Evolutionary conservation across 371 early-diverging fungal genomes (phyloP).

Genomic region (Circinella minor): DNA sequence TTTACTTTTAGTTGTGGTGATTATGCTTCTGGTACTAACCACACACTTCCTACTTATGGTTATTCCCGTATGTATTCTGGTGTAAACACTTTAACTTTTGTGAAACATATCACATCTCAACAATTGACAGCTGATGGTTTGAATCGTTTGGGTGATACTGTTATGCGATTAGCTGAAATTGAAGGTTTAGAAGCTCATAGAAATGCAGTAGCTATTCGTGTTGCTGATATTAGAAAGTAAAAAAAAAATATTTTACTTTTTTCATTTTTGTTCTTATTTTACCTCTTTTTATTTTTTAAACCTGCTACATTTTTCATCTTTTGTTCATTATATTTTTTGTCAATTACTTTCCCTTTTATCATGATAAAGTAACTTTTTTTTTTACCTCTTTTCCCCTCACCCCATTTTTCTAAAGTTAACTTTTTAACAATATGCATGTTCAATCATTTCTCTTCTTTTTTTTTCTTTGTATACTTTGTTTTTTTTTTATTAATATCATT

Average conservation of each 20-base stretch:
- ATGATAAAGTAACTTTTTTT: no score
- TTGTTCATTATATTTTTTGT: no score
- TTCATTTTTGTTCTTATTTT: not conserved
- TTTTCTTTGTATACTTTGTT: no score
- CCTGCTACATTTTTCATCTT: not conserved
- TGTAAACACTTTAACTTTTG: conserved; percentile 92
- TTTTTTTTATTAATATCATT: no score
- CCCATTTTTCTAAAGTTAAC: no score
- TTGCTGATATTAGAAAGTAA: conserved; percentile 67
- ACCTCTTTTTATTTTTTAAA: not conserved
- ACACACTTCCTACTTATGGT: conserved; percentile 98
- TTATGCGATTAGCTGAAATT: conserved; percentile 91
- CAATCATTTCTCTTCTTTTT: no score
- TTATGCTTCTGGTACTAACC: conserved; percentile 99
- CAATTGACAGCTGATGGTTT: conserved; percentile 89
- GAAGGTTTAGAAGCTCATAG: conserved; percentile 96
- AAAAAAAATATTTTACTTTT: not conserved
- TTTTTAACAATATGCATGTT: no score
- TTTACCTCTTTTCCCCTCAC: no score
- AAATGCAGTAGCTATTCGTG: conserved; percentile 93
- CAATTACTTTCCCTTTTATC: no score
- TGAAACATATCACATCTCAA: conserved; percentile 96
- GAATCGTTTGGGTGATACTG: conserved; percentile 83
- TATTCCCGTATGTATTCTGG: conserved; percentile 98
- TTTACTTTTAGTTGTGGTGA: conserved; percentile 84